These are phyloP conservation scores for Gonium pectorale DNA, from an alignment of 139 green algal species.

Conservation along the genomic window DNA sequence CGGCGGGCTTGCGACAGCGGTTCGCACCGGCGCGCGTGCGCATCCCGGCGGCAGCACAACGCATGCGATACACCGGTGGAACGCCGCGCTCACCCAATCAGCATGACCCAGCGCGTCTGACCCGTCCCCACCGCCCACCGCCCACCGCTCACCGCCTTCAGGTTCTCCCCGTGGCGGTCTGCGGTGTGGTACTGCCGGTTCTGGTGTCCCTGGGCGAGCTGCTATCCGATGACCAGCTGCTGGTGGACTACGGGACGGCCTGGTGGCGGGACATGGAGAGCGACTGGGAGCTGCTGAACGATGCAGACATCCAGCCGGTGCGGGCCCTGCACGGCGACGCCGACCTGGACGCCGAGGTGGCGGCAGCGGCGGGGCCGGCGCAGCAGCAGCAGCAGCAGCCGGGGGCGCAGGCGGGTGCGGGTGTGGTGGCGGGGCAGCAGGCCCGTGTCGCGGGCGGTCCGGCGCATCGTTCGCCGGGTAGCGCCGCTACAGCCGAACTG, in stretches of 20 bases:
- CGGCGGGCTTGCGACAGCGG: no score
- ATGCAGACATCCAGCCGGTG: not conserved
- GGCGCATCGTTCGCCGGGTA: no score
- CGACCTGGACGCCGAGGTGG: not conserved
- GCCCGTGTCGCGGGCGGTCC: no score
- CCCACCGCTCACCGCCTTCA: not conserved
- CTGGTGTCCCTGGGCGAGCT: not conserved
- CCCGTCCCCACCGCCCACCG: not conserved
- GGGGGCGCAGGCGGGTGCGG: not conserved
- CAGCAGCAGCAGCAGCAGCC: not conserved
- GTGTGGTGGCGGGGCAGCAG: no score
- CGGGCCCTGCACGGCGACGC: not conserved
- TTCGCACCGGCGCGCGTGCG: no score
- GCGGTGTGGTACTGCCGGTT: slow-evolving; percentile 28
- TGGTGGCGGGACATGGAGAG: slow-evolving; percentile 15
- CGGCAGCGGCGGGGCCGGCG: not conserved
- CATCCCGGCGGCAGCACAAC: no score
- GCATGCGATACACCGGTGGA: no score
- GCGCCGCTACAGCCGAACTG: no score
- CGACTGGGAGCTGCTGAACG: not conserved
- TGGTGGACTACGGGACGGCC: not conserved
- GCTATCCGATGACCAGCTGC: not conserved
- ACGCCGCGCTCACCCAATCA: no score
- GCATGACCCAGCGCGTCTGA: no score
- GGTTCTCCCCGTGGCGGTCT: not conserved